These are phyloP conservation scores for Penicillium ochrochloron DNA, from an alignment of 495 filamentous ascomycete genomes.

Conservation along the genomic window DNA sequence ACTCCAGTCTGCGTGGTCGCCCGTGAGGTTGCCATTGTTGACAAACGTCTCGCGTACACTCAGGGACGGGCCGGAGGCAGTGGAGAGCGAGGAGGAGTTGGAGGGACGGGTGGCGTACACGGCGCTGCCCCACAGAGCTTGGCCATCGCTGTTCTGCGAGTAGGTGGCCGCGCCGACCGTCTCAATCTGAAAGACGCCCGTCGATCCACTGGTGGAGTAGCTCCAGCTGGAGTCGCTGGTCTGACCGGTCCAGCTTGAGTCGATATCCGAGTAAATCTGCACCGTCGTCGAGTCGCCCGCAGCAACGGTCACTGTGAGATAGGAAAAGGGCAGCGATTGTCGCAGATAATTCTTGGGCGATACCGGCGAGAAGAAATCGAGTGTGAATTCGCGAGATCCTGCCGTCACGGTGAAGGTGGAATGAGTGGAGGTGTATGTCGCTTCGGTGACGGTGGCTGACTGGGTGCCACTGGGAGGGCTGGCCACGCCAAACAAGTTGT, in stretches of 20 bases:
- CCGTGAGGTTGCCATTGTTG: conserved; percentile 34
- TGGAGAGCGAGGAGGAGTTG: conserved; percentile 27
- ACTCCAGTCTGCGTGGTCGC: conserved; percentile 30
- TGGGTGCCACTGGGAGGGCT: conserved; percentile 25
- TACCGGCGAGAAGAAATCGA: conserved; percentile 77
- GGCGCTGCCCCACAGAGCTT: conserved; percentile 48
- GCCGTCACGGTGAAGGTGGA: conserved; percentile 43
- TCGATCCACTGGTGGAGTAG: conserved; percentile 31
- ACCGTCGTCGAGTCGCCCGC: conserved; percentile 31
- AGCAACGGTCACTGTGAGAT: conserved; percentile 67
- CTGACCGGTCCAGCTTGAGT: conserved; percentile 49
- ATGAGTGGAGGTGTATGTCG: conserved; percentile 47
- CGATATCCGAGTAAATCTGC: conserved; percentile 51
- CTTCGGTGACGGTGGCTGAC: conserved; percentile 38
- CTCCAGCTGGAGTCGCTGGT: conserved; percentile 31
- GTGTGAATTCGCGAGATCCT: conserved; percentile 36
- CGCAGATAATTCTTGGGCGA: conserved; percentile 78
- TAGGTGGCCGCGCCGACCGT: conserved; percentile 32
- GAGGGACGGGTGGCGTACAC: conserved; percentile 43
- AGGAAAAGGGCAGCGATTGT: conserved; percentile 78
- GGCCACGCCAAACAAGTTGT: conserved; percentile 50
- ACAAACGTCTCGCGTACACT: conserved; percentile 36
- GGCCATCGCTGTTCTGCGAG: conserved; percentile 35
- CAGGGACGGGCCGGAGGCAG: conserved; percentile 30
- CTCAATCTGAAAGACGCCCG: conserved; percentile 36